Evolutionary conservation across 495 filamentous ascomycete species (phyloP).

Genomic region (Annulohypoxylon nitens): DNA sequence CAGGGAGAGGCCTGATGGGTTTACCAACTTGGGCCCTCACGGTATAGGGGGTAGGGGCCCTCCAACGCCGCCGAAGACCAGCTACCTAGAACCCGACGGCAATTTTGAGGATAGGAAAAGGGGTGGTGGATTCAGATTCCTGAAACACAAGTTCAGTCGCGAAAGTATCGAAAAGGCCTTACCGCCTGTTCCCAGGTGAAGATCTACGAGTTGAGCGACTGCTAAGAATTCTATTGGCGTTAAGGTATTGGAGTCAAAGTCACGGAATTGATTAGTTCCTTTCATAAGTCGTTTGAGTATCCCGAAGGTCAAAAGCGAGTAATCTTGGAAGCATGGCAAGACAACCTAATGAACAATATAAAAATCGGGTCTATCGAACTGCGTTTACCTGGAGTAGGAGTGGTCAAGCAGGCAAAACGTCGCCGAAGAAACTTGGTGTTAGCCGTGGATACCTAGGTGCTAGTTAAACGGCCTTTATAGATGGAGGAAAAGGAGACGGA

Average conservation of each 20-base stretch:
- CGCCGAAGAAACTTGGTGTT: background rate
- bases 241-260: constrained; percentile 12
- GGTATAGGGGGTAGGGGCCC: constrained; percentile 53
- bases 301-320: constrained; percentile 36
- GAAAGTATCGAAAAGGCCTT: constrained; percentile 68
- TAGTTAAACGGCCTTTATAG: constrained; percentile 1
- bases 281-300: constrained; percentile 42
- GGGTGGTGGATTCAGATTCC: constrained; percentile 31
- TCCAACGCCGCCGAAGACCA: constrained; percentile 62
- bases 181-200: constrained; percentile 63
- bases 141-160: constrained; percentile 51
- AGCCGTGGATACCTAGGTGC: background rate
- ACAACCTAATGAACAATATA: constrained; percentile 51
- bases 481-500: background rate
- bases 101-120: constrained; percentile 49
- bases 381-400: constrained; percentile 51
- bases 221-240: constrained; percentile 28
- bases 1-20: constrained; percentile 59
- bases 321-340: constrained; percentile 47
- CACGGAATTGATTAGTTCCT: constrained; percentile 20
- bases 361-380: constrained; percentile 39
- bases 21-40: constrained; percentile 58
- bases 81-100: constrained; percentile 55
- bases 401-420: constrained; percentile 13
- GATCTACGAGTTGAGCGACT: constrained; percentile 23